Evolutionary conservation across 176 grass and related monocot genomes (phyloP).

Genomic region (Olyra latifolia): DNA sequence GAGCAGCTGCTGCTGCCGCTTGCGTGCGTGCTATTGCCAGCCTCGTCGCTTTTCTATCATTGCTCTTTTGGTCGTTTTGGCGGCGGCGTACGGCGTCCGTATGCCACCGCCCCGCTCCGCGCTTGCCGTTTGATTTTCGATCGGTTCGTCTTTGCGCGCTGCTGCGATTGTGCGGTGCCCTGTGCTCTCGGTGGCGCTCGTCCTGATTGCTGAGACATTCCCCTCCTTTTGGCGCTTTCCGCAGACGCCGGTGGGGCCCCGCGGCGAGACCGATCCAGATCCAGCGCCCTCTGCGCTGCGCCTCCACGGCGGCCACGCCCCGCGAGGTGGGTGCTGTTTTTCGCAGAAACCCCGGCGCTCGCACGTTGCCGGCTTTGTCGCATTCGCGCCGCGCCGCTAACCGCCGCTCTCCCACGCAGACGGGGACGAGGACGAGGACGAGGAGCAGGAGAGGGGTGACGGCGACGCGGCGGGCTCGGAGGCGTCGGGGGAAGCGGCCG

Average conservation of each 20-base stretch:
- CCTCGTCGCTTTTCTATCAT: slow-evolving; percentile 42
- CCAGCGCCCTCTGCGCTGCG: slow-evolving; percentile 30
- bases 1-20: background rate
- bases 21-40: background rate
- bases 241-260: slow-evolving; percentile 41
- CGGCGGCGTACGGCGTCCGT: background rate
- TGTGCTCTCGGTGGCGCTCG: background rate
- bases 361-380: slow-evolving; percentile 5
- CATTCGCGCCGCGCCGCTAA: background rate
- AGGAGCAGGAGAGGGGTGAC: background rate
- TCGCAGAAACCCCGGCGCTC: background rate
- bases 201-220: slow-evolving; percentile 13
- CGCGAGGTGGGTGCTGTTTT: slow-evolving; percentile 44
- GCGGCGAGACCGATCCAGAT: slow-evolving; percentile 50
- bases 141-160: slow-evolving; percentile 7
- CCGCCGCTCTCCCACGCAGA: slow-evolving; percentile 28
- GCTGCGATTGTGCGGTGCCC: slow-evolving; percentile 28
- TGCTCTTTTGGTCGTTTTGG: slow-evolving; percentile 37
- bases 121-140: background rate
- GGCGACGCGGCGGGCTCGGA: background rate
- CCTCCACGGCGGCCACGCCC: slow-evolving; percentile 23
- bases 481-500: slow-evolving; percentile 32
- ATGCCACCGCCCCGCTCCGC: background rate
- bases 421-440: slow-evolving; percentile 18
- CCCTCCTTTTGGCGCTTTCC: slow-evolving; percentile 28